A percentile compares a stretch with the other conserved stretches of the same genome.
Conservation (phyloP, 441 rosid species). For the Croton laevigatus region DNA sequence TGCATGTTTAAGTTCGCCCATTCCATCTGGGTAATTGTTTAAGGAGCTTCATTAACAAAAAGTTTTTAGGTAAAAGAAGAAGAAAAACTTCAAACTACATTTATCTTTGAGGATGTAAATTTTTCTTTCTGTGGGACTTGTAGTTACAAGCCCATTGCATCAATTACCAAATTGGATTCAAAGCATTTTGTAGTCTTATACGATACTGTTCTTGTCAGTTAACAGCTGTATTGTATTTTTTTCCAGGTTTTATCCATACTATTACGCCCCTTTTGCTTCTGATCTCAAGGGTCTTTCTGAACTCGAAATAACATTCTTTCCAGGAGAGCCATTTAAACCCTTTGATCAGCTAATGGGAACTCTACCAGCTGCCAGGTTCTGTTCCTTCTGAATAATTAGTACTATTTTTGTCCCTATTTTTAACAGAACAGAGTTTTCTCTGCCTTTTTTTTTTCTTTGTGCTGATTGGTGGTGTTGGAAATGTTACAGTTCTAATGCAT, state of each 20-base stretch:
- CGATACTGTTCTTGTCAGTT: background rate
- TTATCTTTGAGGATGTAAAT: background rate
- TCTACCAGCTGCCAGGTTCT: slow-evolving; percentile 89
- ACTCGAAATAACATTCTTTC: slow-evolving; percentile 84
- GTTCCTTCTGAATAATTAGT: background rate
- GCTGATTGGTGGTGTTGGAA: slow-evolving; percentile 17
- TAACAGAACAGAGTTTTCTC: background rate
- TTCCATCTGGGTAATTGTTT: background rate
- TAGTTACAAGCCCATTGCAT: background rate
- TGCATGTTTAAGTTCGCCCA: background rate
- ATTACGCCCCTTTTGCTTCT: slow-evolving; percentile 99
- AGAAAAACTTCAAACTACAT: background rate
- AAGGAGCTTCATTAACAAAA: background rate
- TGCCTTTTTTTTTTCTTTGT: slow-evolving; percentile 6
- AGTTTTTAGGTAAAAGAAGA: no score
- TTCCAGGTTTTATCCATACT: slow-evolving; percentile 96
- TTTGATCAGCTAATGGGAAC: slow-evolving; percentile 99
- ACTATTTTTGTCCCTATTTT: background rate
- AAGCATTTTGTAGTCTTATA: slow-evolving; percentile 1
- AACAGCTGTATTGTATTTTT: slow-evolving; percentile 18
- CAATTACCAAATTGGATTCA: background rate
- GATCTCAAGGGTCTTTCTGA: slow-evolving; percentile 77
- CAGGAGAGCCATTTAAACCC: slow-evolving; percentile 92
- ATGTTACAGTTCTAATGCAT: slow-evolving; percentile 70
- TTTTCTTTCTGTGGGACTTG: background rate